These are phyloP conservation scores for Solanum neorickii DNA, from an alignment of 257 asterid genomes.

Conservation along the genomic window DNA sequence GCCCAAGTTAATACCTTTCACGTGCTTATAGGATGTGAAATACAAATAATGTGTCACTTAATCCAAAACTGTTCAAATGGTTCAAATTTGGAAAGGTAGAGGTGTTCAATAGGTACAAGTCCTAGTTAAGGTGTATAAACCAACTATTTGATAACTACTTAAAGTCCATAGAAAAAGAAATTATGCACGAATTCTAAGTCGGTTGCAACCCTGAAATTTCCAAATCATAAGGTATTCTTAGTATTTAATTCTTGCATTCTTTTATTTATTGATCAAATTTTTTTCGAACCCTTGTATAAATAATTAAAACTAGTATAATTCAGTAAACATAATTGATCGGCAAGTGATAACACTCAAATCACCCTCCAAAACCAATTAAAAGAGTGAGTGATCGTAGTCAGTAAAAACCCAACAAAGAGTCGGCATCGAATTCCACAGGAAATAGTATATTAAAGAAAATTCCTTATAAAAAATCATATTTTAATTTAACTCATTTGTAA, in stretches of 20 bases:
- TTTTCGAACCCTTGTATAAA: background rate
- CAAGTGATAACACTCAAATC: background rate
- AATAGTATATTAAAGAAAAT: too few species aligned
- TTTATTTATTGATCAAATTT: too few species aligned
- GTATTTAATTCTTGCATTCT: background rate
- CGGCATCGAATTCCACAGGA: background rate
- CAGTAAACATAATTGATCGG: too few species aligned
- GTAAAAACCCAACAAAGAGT: background rate
- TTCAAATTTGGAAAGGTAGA: background rate
- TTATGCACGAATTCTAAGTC: background rate
- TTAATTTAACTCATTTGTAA: background rate
- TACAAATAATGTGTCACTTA: background rate
- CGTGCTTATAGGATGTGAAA: background rate
- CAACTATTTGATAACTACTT: too few species aligned
- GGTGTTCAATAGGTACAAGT: background rate
- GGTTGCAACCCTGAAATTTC: background rate
- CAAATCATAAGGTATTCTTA: background rate
- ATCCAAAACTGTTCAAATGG: background rate
- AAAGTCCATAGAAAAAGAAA: too few species aligned
- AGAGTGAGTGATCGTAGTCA: background rate
- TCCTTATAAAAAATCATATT: background rate
- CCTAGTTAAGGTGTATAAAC: background rate
- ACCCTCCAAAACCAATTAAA: background rate
- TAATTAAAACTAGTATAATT: background rate
- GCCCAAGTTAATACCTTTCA: background rate